phyloP scores from a whole-genome alignment of 805 yeast species.

The Saturnispora halmiae region DNA sequence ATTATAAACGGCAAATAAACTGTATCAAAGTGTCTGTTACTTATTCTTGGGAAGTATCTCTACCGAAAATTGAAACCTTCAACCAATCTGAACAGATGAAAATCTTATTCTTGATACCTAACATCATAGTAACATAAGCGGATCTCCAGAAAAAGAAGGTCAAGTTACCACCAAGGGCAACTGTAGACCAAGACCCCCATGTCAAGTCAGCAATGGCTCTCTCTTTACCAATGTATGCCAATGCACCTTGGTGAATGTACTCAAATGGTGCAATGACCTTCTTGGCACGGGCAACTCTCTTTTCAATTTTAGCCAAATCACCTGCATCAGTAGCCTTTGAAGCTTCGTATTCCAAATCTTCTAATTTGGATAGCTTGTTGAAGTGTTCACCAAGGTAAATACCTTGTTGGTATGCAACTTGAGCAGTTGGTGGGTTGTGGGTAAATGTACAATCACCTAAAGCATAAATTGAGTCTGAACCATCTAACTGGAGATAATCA shows the following conservation, averaged over 20 bases:
- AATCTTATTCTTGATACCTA: conserved; percentile 80
- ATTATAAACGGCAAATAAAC: background rate
- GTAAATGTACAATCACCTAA: conserved; percentile 93
- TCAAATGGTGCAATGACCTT: conserved; percentile 51
- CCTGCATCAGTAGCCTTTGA: conserved; percentile 28
- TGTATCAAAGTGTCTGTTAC: background rate
- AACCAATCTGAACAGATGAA: conserved; percentile 84
- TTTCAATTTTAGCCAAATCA: conserved; percentile 32
- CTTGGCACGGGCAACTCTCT: conserved; percentile 32
- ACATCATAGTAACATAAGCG: conserved; percentile 87
- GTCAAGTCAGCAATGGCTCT: conserved; percentile 88
- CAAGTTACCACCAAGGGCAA: conserved; percentile 74
- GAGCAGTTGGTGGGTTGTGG: conserved; percentile 92
- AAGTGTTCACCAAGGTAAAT: conserved; percentile 66
- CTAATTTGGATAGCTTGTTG: conserved; percentile 53
- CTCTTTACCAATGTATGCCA: conserved; percentile 90
- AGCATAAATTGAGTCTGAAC: conserved; percentile 74
- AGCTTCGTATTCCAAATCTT: conserved; percentile 41
- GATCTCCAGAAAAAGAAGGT: conserved; percentile 93
- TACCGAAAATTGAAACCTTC: conserved; percentile 80
- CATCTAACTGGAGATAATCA: conserved; percentile 73
- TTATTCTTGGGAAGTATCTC: conserved; percentile 76
- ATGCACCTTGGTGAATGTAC: conserved; percentile 84
- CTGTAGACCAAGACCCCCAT: conserved; percentile 69
- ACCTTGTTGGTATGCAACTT: conserved; percentile 95